Conservation (phyloP, 2,329 filamentous ascomycete genomes). For the Microdochium nivale region DNA sequence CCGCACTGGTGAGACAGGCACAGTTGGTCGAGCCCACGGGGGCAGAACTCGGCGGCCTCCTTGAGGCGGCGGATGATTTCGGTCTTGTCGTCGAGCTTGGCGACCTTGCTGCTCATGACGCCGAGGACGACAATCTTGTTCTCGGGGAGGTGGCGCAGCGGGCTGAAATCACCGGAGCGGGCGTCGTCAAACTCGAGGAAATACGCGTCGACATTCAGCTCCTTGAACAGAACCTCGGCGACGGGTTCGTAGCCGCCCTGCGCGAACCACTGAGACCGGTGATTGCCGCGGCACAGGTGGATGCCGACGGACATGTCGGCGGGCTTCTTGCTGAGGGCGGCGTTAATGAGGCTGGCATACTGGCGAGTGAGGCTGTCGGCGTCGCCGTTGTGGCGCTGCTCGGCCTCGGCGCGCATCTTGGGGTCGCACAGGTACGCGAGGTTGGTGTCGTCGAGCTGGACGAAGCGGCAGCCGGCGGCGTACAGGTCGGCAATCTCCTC, state of each 20-base stretch:
- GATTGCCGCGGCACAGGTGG: constrained; percentile 49
- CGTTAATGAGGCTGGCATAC: constrained; percentile 47
- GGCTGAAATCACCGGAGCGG: constrained; percentile 44
- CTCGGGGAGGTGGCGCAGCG: constrained; percentile 42
- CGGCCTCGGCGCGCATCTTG: constrained; percentile 43
- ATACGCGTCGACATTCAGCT: constrained; percentile 48
- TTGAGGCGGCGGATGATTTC: constrained; percentile 28
- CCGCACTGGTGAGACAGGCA: constrained; percentile 50
- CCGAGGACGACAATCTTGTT: constrained; percentile 47
- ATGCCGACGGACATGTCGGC: constrained; percentile 46
- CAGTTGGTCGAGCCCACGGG: constrained; percentile 44
- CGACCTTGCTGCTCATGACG: constrained; percentile 47
- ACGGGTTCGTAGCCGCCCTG: constrained; percentile 50
- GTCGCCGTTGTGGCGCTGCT: constrained; percentile 39
- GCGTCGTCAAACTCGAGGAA: constrained; percentile 53
- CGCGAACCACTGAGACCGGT: constrained; percentile 48
- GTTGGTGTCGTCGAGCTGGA: constrained; percentile 52
- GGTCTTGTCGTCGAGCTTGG: constrained; percentile 41
- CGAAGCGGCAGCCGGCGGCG: constrained; percentile 43
- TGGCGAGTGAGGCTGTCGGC: constrained; percentile 37
- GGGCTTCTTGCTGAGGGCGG: constrained; percentile 40
- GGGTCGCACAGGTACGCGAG: constrained; percentile 50
- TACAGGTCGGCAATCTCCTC: constrained; percentile 42
- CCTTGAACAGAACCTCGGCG: constrained; percentile 46
- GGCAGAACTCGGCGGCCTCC: constrained; percentile 37